A percentile compares a stretch with the other conserved stretches of the same genome.
These are phyloP conservation scores for Acrocalymma vagum DNA, from an alignment of 2,329 filamentous ascomycete genomes.

Conservation along the genomic window DNA sequence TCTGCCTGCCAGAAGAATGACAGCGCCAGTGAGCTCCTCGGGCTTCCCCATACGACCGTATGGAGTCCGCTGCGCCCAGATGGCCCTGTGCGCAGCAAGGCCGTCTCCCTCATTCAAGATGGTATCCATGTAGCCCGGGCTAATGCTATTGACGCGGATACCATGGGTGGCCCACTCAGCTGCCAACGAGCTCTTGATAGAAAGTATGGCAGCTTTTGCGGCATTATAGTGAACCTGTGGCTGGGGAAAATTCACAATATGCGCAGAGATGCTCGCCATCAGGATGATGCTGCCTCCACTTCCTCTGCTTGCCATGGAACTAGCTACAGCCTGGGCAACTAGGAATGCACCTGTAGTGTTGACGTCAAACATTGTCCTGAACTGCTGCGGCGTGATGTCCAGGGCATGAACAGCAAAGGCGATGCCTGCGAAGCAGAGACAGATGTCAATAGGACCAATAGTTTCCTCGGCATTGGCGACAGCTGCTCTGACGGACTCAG, in stretches of 20 bases:
- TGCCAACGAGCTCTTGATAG: conserved; percentile 80
- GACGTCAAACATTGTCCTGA: conserved; percentile 81
- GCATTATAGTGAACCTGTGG: conserved; percentile 86
- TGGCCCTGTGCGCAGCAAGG: conserved; percentile 82
- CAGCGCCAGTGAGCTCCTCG: conserved; percentile 81
- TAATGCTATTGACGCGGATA: conserved; percentile 84
- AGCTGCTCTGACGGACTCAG: too few relatives aligned
- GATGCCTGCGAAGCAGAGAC: too few relatives aligned
- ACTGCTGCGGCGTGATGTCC: too few relatives aligned
- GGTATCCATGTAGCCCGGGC: conserved; percentile 87
- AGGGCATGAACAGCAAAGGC: too few relatives aligned
- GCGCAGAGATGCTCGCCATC: conserved; percentile 70
- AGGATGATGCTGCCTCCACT: conserved; percentile 74
- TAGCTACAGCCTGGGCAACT: too few relatives aligned
- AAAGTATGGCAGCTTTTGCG: conserved; percentile 82
- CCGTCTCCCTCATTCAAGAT: conserved; percentile 65
- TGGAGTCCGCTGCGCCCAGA: conserved; percentile 78
- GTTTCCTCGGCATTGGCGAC: too few relatives aligned
- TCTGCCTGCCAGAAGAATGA: too few relatives aligned
- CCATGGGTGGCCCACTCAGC: conserved; percentile 82
- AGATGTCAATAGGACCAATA: too few relatives aligned
- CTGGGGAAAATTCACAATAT: conserved; percentile 65
- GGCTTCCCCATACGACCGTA: conserved; percentile 76
- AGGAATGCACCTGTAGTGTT: conserved; percentile 83
- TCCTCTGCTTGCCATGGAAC: too few relatives aligned